Conservation (phyloP, 2,329 filamentous ascomycete species). For the Akanthomyces dipterigenus region DNA sequence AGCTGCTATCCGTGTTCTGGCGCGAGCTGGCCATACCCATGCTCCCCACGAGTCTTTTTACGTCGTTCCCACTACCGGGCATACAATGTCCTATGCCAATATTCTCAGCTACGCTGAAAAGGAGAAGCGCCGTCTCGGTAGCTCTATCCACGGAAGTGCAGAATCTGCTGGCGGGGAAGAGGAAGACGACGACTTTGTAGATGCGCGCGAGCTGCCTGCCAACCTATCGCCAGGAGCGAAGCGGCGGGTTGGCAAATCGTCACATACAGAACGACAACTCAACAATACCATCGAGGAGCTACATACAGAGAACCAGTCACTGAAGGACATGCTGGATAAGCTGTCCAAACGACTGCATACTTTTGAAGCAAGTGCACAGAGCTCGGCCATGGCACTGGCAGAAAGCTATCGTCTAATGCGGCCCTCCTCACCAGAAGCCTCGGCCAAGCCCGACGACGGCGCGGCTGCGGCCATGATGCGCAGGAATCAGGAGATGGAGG, state of each 20-base stretch:
- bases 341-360: conserved; percentile 82
- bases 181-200: conserved; percentile 81
- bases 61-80: conserved; percentile 84
- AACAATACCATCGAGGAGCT: conserved; percentile 80
- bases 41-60: conserved; percentile 76
- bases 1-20: conserved; percentile 73
- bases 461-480: conserved; percentile 27
- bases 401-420: conserved; percentile 67
- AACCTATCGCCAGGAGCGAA: conserved; percentile 36
- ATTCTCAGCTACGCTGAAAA: conserved; percentile 69
- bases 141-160: conserved; percentile 43
- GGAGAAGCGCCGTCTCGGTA: conserved; percentile 53
- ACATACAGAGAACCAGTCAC: conserved; percentile 76
- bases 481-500: conserved; percentile 60
- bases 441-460: conserved; percentile 24
- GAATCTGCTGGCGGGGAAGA: conserved; percentile 44
- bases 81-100: conserved; percentile 87
- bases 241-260: conserved; percentile 33
- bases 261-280: conserved; percentile 35
- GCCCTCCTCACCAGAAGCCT: conserved; percentile 43
- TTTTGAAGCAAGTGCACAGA: conserved; percentile 89
- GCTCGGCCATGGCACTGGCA: conserved; percentile 75
- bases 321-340: conserved; percentile 80
- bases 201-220: conserved; percentile 64
- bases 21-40: conserved; percentile 58